Percentiles rank a stretch among this genome's conserved stretches.
These are phyloP conservation scores for Suillus variegatus DNA, from an alignment of 768 basidiomycete genomes.

Conservation along the genomic window DNA sequence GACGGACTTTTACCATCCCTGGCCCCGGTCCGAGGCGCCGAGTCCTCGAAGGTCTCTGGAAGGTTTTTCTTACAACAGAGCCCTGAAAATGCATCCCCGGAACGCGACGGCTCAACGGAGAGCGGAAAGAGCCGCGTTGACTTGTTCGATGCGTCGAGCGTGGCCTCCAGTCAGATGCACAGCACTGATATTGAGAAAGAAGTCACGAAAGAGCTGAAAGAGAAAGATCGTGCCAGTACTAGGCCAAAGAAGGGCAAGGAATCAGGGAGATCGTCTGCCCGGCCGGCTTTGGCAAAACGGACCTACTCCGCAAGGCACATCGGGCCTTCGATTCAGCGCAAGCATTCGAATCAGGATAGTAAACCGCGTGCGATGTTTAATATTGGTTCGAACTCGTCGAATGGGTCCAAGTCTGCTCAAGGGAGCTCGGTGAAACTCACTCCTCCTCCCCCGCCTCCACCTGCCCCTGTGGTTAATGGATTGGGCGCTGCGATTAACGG, in stretches of 20 bases:
- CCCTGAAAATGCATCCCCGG: constrained; percentile 40
- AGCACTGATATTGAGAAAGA: constrained; percentile 20
- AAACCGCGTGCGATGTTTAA: constrained; percentile 45
- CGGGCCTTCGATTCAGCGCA: constrained; percentile 30
- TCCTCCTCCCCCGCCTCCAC: constrained; percentile 18
- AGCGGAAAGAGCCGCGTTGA: constrained; percentile 37
- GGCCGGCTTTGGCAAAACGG: constrained; percentile 28
- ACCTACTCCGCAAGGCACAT: constrained; percentile 32
- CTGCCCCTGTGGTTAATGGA: constrained; percentile 20
- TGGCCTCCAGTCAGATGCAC: constrained; percentile 33
- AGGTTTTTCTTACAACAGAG: constrained; percentile 49
- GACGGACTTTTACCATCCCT: constrained; percentile 9
- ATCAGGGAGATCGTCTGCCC: constrained; percentile 22
- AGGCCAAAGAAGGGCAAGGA: constrained; percentile 37
- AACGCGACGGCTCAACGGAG: constrained; percentile 32
- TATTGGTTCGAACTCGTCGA: constrained; percentile 62
- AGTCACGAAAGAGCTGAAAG: constrained; percentile 22
- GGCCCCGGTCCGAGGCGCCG: constrained; percentile 13
- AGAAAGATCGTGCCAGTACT: constrained; percentile 14
- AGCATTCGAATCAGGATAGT: constrained; percentile 20
- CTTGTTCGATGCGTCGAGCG: constrained; percentile 36
- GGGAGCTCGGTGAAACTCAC: constrained; percentile 21
- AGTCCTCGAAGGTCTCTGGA: constrained; percentile 28
- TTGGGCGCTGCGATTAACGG: constrained; percentile 4
- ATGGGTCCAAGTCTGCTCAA: constrained; percentile 37